Percentiles rank a stretch among this genome's conserved stretches.
Evolutionary conservation across 306 rosid species (phyloP).

Genomic region (Arachis stenosperma): DNA sequence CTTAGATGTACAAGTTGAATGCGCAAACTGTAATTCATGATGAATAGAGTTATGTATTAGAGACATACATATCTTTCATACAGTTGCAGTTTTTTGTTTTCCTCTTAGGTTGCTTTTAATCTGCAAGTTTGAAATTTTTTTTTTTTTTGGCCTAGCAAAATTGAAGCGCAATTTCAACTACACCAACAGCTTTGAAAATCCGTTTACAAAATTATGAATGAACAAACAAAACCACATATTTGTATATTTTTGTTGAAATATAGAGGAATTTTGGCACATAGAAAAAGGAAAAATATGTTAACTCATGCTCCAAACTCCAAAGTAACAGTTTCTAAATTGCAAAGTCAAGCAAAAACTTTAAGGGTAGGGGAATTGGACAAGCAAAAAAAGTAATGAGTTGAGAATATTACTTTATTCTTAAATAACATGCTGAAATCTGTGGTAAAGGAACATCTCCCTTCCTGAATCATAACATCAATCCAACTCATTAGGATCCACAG

Average conservation of each 20-base stretch:
- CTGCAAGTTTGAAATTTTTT: neutral
- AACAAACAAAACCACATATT: slow-evolving; percentile 21
- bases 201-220: neutral
- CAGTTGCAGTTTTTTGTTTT: slow-evolving; percentile 5
- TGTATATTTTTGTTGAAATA: neutral
- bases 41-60: neutral
- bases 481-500: slow-evolving; percentile 14
- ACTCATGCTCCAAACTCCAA: neutral
- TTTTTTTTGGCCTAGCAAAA: neutral
- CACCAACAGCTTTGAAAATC: neutral
- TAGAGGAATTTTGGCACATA: neutral
- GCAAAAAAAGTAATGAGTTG: slow-evolving; percentile 27
- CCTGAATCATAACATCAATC: slow-evolving; percentile 57
- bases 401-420: slow-evolving; percentile 80
- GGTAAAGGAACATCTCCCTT: slow-evolving; percentile 88
- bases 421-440: slow-evolving; percentile 81
- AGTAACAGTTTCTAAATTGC: neutral
- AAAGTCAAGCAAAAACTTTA: neutral
- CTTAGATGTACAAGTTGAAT: neutral
- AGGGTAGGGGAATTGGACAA: slow-evolving; percentile 1
- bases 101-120: neutral
- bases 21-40: neutral
- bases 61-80: slow-evolving; percentile 14
- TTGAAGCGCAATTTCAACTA: neutral
- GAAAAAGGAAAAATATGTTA: neutral